Evolutionary conservation across 2,329 filamentous ascomycete genomes (phyloP).

Genomic region (Teratosphaeria nubilosa): DNA sequence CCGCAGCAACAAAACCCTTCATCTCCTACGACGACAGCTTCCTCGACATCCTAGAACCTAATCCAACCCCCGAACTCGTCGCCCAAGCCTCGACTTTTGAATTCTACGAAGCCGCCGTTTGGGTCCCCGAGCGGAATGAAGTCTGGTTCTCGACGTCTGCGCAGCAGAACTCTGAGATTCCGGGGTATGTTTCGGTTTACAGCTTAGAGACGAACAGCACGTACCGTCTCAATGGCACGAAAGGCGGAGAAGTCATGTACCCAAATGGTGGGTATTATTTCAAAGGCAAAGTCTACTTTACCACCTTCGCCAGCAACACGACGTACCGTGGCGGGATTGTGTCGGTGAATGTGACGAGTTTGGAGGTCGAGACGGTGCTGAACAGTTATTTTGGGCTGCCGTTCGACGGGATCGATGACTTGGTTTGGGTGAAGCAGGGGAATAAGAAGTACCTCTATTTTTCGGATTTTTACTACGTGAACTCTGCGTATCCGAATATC

Average conservation of each 20-base stretch:
- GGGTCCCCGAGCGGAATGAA: slow-evolving; percentile 7
- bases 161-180: not conserved
- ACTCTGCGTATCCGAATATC: not conserved
- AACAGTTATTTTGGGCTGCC: slow-evolving; percentile 9
- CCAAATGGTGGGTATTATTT: slow-evolving; percentile 11
- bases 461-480: slow-evolving; percentile 5
- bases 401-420: slow-evolving; percentile 9
- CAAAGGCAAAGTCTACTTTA: slow-evolving; percentile 8
- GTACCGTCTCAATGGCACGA: not conserved
- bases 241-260: not conserved
- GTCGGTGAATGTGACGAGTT: slow-evolving; percentile 3
- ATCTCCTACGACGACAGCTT: slow-evolving; percentile 9
- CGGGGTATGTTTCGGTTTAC: not conserved
- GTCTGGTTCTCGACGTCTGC: slow-evolving; percentile 9
- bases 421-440: slow-evolving; percentile 3
- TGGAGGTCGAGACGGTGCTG: slow-evolving; percentile 3
- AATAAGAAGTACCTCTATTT: slow-evolving; percentile 8
- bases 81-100: slow-evolving; percentile 3
- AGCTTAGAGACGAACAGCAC: not conserved
- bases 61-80: slow-evolving; percentile 4
- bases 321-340: slow-evolving; percentile 7
- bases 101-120: slow-evolving; percentile 8
- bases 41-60: slow-evolving; percentile 3
- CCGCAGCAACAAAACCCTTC: slow-evolving; percentile 3
- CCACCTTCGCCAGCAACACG: slow-evolving; percentile 1